phyloP scores from a whole-genome alignment of 1,139 yeast species.

The Scheffersomyces lignicola region DNA sequence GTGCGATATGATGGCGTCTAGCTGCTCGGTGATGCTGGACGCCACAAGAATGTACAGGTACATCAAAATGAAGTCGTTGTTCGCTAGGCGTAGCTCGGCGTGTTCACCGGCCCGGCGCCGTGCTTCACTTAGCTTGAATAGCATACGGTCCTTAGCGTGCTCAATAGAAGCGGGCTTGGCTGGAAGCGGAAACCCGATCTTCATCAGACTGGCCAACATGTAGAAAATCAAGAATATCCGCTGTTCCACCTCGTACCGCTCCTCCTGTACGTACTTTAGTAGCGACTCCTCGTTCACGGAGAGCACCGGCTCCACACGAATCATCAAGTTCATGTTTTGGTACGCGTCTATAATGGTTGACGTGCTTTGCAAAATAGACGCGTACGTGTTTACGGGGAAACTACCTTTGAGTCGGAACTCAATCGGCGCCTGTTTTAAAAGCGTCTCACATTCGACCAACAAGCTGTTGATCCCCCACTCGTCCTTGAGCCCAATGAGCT shows the following conservation, averaged over 20 bases:
- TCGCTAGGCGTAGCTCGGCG: constrained; percentile 30
- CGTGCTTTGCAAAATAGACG: constrained; percentile 52
- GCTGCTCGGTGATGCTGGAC: constrained; percentile 62
- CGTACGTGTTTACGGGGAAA: constrained; percentile 59
- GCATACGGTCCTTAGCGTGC: constrained; percentile 70
- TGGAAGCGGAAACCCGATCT: constrained; percentile 75
- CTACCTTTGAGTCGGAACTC: constrained; percentile 76
- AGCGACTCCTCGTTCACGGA: constrained; percentile 56
- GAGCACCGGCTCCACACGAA: constrained; percentile 60
- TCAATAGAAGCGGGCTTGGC: constrained; percentile 76
- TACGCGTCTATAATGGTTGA: constrained; percentile 71
- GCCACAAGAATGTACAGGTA: constrained; percentile 77
- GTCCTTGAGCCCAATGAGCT: constrained; percentile 53
- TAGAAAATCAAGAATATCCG: constrained; percentile 72
- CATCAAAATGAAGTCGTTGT: constrained; percentile 72
- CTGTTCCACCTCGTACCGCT: constrained; percentile 68
- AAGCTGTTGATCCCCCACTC: constrained; percentile 53
- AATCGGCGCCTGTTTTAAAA: constrained; percentile 71
- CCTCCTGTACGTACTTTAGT: constrained; percentile 53
- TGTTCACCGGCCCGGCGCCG: constrained; percentile 28
- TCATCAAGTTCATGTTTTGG: constrained; percentile 68
- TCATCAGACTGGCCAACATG: constrained; percentile 76
- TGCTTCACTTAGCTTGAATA: constrained; percentile 59
- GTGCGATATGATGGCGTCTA: constrained; percentile 45
- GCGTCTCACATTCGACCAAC: constrained; percentile 59